Base-by-base conservation (phyloP, 2,329 filamentous ascomycete species). In the Penicillium palitans region DNA sequence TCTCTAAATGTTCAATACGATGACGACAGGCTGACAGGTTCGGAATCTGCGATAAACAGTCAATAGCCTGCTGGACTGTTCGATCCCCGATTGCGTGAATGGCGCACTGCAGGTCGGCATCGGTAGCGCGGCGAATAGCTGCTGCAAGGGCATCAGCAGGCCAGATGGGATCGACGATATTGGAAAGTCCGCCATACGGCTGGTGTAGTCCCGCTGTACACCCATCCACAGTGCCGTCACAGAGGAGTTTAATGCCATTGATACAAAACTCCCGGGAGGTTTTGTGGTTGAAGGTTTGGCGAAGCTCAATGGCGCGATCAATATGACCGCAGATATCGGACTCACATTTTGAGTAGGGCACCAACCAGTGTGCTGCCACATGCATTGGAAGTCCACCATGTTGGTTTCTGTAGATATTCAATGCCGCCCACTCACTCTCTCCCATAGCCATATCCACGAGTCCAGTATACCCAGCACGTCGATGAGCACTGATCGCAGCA, bases 371-470 rank as follows among this genome's bases (percentile, higher is more conserved):
- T 27, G 75, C 77, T 10, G 78, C 78, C 5, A 82, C 64, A 7
- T 78, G 73, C 13, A 81, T 64, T 0, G 76, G 71, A 2, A 80
- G 53, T 1, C 61, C 47, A 3, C 70, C 50, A 42, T 61, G 72
- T 0, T 67, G 61, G n/a, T 62, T 60, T 12, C 69, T 72, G 5
- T 80, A 63, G 7, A 70, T 64, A 2, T 74, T 62, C 44, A 81
- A 67, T 0, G 76, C 74, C 33, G 73, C 74, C 79, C 80, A 82
- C 1, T 73, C 71, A 46, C 76, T 77, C 50, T 81, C 79, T 58
- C 81, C 78, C 74, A 79, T 81, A 21, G 80, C 80, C 80, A 82
- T 81, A 45, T 82, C 80, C 15, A 81, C 72, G 33, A 80, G 70
- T 2, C 79, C 79, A 1, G 80, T 82, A 56, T 79, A 80, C 5